phyloP scores from a whole-genome alignment of 1,284 basidiomycete species.

The Rhodotorula sp. region DNA sequence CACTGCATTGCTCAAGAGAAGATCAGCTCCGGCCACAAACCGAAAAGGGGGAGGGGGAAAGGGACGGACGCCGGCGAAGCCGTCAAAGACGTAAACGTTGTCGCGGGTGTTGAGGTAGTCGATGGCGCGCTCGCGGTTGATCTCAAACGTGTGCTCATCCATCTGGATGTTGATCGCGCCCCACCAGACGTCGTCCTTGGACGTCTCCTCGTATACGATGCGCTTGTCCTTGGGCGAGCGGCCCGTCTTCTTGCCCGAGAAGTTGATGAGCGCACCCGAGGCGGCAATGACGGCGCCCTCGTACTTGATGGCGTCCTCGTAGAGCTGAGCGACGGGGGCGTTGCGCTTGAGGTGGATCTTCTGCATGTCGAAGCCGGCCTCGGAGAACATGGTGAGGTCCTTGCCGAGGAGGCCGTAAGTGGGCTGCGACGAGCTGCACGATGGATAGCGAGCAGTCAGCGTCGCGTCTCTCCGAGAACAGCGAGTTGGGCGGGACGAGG shows the following conservation, averaged over 20 bases:
- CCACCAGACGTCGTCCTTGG: slow-evolving; percentile 99
- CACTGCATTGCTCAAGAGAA: slow-evolving; percentile 55
- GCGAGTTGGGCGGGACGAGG: background rate
- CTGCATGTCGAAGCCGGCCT: slow-evolving; percentile 97
- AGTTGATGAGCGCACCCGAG: slow-evolving; percentile 97
- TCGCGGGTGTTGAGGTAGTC: slow-evolving; percentile 99
- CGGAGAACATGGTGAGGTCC: slow-evolving; percentile 96
- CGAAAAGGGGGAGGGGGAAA: background rate
- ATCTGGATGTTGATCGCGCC: slow-evolving; percentile 90
- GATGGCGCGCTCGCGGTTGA: slow-evolving; percentile 99
- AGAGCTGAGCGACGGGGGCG: slow-evolving; percentile 85
- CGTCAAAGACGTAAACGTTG: slow-evolving; percentile 80
- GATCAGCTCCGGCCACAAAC: background rate
- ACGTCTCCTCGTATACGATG: slow-evolving; percentile 96
- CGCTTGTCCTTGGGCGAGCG: slow-evolving; percentile 99
- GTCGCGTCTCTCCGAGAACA: background rate
- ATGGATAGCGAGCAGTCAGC: slow-evolving; percentile 5
- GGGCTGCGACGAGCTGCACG: slow-evolving; percentile 17
- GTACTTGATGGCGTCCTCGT: slow-evolving; percentile 97
- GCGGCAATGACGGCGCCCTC: slow-evolving; percentile 97
- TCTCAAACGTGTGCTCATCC: slow-evolving; percentile 87
- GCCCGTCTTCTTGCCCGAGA: slow-evolving; percentile 99
- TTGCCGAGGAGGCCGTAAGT: slow-evolving; percentile 66
- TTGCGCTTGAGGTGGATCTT: slow-evolving; percentile 66
- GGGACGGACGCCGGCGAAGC: slow-evolving; percentile 62